phyloP scores from a whole-genome alignment of 2,329 filamentous ascomycete species.

The Cladorrhinum sp. region DNA sequence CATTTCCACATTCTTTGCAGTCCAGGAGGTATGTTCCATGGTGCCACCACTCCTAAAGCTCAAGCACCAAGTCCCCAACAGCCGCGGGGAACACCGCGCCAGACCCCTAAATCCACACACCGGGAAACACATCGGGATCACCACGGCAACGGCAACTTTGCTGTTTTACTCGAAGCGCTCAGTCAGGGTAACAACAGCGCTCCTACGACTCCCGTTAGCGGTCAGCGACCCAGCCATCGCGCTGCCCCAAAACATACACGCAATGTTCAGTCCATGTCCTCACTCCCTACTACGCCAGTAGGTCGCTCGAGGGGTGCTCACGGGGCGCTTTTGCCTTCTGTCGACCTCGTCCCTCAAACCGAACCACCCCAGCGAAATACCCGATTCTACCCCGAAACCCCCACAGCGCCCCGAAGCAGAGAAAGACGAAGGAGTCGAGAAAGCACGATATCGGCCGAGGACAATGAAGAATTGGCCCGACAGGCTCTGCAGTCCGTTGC shows the following conservation, averaged over 20 bases:
- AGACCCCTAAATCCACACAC: slow-evolving; percentile 47
- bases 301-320: slow-evolving; percentile 48
- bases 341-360: slow-evolving; percentile 59
- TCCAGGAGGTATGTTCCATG: slow-evolving; percentile 65
- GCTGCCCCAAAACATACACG: slow-evolving; percentile 64
- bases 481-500: slow-evolving; percentile 54
- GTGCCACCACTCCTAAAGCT: slow-evolving; percentile 57
- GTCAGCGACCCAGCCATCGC: slow-evolving; percentile 44
- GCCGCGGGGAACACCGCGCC: slow-evolving; percentile 47
- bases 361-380: slow-evolving; percentile 51
- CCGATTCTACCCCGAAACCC: slow-evolving; percentile 46
- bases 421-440: slow-evolving; percentile 69
- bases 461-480: slow-evolving; percentile 56
- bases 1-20: slow-evolving; percentile 78
- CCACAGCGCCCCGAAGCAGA: slow-evolving; percentile 34
- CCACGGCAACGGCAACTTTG: slow-evolving; percentile 62
- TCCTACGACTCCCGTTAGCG: slow-evolving; percentile 63
- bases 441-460: slow-evolving; percentile 74
- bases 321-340: slow-evolving; percentile 57
- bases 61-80: slow-evolving; percentile 46
- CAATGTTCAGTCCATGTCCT: slow-evolving; percentile 79
- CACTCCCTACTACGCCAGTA: slow-evolving; percentile 74
- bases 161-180: slow-evolving; percentile 75
- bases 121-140: slow-evolving; percentile 49
- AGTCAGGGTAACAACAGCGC: slow-evolving; percentile 75